These are phyloP conservation scores for Effrenium voratum DNA, from an alignment of 73 alveolate species.

Conservation along the genomic window DNA sequence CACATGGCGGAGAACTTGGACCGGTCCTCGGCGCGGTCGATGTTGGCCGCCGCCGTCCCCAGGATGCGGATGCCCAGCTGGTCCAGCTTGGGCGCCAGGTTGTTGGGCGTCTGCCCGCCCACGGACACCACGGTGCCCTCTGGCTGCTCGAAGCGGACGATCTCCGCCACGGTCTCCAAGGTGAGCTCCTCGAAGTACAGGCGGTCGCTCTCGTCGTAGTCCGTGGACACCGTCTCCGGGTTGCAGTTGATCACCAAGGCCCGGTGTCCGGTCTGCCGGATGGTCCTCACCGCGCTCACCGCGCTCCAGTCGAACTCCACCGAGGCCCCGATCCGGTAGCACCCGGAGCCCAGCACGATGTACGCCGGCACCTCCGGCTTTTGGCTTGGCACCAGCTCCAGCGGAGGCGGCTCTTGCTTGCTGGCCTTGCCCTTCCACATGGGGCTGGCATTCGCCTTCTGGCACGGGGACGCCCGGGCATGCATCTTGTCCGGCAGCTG, in stretches of 20 bases:
- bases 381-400: too few relatives aligned
- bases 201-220: constrained; percentile 91
- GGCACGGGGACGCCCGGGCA: too few relatives aligned
- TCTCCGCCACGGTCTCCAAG: constrained; percentile 53
- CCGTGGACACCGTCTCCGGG: constrained; percentile 93
- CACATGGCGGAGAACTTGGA: constrained; percentile 93
- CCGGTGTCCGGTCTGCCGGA: constrained; percentile 69
- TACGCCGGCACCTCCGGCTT: too few relatives aligned
- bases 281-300: constrained; percentile 56
- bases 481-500: too few relatives aligned
- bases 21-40: constrained; percentile 92
- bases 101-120: constrained; percentile 94
- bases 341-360: constrained; percentile 91
- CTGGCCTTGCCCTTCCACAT: too few relatives aligned
- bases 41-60: constrained; percentile 83
- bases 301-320: constrained; percentile 94
- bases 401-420: too few relatives aligned
- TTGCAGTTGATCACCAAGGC: constrained; percentile 89
- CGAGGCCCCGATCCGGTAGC: constrained; percentile 88
- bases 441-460: too few relatives aligned
- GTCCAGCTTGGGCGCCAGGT: constrained; percentile 83
- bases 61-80: constrained; percentile 68
- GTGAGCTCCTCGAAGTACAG: constrained; percentile 78
- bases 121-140: constrained; percentile 81
- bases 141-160: constrained; percentile 63